Evolutionary conservation across 805 yeast genomes (phyloP).

Genomic region (Sugiyamaella lignohabitans): DNA sequence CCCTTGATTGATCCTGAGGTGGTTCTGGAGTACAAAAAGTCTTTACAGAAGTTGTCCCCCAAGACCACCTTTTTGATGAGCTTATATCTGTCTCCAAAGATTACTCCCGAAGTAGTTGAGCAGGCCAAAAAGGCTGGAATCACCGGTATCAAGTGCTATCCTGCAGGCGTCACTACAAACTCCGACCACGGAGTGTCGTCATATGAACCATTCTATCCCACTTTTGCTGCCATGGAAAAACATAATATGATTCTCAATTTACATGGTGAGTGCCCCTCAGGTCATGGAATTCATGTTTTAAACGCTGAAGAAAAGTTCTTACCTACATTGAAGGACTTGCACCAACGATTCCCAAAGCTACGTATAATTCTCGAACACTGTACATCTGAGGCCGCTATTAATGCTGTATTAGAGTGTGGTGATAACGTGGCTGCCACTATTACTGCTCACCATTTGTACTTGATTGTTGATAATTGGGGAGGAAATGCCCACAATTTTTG

Average conservation of each 20-base stretch:
- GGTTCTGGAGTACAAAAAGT: constrained; percentile 61
- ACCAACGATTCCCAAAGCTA: constrained; percentile 74
- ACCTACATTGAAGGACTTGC: constrained; percentile 79
- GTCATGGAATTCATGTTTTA: constrained; percentile 73
- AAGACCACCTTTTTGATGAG: constrained; percentile 87
- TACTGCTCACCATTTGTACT: constrained; percentile 88
- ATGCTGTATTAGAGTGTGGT: constrained; percentile 65
- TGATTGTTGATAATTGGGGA: constrained; percentile 93
- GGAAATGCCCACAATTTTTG: constrained; percentile 93
- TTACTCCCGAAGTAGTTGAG: constrained; percentile 80
- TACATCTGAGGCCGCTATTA: constrained; percentile 84
- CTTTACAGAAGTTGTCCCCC: constrained; percentile 63
- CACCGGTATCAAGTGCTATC: constrained; percentile 91
- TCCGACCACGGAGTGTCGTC: constrained; percentile 87
- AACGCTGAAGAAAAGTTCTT: constrained; percentile 91
- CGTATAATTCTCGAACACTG: constrained; percentile 91
- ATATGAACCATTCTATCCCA: constrained; percentile 79
- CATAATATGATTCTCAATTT: constrained; percentile 73
- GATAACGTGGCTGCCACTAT: constrained; percentile 82
- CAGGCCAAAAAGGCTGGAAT: constrained; percentile 68
- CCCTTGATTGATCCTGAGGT: constrained; percentile 75
- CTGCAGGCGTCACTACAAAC: constrained; percentile 99
- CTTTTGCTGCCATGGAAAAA: constrained; percentile 82
- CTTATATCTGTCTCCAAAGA: constrained; percentile 66
- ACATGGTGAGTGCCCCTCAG: constrained; percentile 92